Percentiles rank a stretch among this genome's conserved stretches.
Evolutionary conservation across 2,329 filamentous ascomycete genomes (phyloP).

Genomic region (Blastomyces percursus): DNA sequence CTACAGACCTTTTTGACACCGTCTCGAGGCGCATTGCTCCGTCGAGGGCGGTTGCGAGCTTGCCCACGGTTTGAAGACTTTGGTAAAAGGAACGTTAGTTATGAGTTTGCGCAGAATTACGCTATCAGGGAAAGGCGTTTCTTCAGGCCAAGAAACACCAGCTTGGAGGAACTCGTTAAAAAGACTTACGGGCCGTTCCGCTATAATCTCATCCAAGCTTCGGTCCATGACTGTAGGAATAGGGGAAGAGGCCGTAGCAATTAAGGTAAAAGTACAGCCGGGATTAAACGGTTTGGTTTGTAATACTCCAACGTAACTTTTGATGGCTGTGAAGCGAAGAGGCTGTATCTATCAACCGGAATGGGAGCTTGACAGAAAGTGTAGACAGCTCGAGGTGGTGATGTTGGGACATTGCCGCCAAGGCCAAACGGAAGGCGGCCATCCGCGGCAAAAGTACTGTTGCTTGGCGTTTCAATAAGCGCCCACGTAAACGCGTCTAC

Average conservation of each 20-base stretch:
- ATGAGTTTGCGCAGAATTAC: neutral
- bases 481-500: neutral
- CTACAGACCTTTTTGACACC: slow-evolving; percentile 73
- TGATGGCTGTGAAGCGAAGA: neutral
- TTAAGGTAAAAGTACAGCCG: neutral
- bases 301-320: neutral
- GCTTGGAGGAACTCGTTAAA: neutral
- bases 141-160: neutral
- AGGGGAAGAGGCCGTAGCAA: neutral
- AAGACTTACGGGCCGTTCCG: slow-evolving; percentile 45
- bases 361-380: neutral
- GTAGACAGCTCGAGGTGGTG: neutral
- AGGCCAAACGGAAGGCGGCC: neutral
- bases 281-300: neutral
- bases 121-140: neutral
- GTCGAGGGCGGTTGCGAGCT: slow-evolving; percentile 28
- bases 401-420: neutral
- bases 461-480: neutral
- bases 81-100: slow-evolving; percentile 7
- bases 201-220: slow-evolving; percentile 54
- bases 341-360: neutral
- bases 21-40: slow-evolving; percentile 57
- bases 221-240: slow-evolving; percentile 46
- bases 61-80: slow-evolving; percentile 24
- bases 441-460: neutral